A percentile compares a stretch with the other conserved stretches of the same genome.
Conservation (phyloP, 2,329 filamentous ascomycete species). For the Hymenoscyphus scutula region DNA sequence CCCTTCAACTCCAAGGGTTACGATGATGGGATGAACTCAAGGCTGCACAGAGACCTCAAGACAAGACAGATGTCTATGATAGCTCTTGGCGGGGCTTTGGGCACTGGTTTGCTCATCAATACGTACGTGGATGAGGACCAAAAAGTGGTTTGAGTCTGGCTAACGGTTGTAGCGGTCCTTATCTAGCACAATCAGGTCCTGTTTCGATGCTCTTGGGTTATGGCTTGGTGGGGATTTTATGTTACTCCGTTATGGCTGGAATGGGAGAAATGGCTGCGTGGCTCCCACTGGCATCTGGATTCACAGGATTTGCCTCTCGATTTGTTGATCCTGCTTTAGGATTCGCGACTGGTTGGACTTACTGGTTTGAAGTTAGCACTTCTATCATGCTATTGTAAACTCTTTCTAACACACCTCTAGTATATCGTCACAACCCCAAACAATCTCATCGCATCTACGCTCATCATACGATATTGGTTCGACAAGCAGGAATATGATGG, state of each 20-base stretch:
- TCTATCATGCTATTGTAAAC: background rate
- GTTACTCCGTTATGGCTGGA: constrained; percentile 78
- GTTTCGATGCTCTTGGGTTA: constrained; percentile 71
- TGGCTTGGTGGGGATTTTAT: constrained; percentile 65
- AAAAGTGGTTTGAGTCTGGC: constrained; percentile 1
- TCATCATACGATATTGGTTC: constrained; percentile 80
- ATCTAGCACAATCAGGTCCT: constrained; percentile 49
- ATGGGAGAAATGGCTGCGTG: constrained; percentile 84
- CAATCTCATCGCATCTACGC: constrained; percentile 74
- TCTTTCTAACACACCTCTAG: constrained; percentile 42
- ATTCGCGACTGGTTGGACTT: constrained; percentile 64
- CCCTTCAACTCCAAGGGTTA: constrained; percentile 21
- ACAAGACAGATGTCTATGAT: constrained; percentile 59
- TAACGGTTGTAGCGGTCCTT: constrained; percentile 36
- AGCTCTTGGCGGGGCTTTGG: constrained; percentile 66
- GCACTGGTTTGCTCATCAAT: constrained; percentile 66
- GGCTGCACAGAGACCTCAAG: constrained; percentile 50
- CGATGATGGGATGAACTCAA: constrained; percentile 28
- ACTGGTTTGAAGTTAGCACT: constrained; percentile 34
- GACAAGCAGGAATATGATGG: constrained; percentile 40
- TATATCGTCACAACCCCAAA: constrained; percentile 87
- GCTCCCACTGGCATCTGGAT: constrained; percentile 74
- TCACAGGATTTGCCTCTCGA: constrained; percentile 75
- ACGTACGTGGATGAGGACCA: constrained; percentile 37
- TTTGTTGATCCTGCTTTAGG: constrained; percentile 80